A percentile compares a stretch with the other conserved stretches of the same genome.
Evolutionary conservation across 495 filamentous ascomycete species (phyloP).

Genomic region (Peziza echinospora): DNA sequence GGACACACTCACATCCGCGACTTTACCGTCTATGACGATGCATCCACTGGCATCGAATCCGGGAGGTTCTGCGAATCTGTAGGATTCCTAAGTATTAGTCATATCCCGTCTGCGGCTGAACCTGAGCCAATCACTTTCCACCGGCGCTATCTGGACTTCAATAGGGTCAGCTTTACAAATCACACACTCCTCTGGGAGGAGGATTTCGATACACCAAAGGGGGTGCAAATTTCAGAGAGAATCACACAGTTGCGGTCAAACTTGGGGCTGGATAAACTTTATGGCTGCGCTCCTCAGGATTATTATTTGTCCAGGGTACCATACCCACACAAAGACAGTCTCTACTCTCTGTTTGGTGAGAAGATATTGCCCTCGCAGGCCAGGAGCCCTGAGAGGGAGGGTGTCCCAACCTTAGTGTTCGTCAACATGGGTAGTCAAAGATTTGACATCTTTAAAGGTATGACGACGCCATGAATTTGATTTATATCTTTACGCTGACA

Average conservation of each 20-base stretch:
- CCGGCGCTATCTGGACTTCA: constrained; percentile 86
- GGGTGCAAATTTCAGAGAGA: constrained; percentile 45
- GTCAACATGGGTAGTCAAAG: constrained; percentile 77
- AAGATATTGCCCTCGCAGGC: constrained; percentile 46
- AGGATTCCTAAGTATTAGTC: constrained; percentile 71
- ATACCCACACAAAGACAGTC: constrained; percentile 45
- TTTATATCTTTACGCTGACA: background rate
- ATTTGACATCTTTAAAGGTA: constrained; percentile 92
- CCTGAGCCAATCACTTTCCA: constrained; percentile 32
- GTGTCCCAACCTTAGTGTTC: constrained; percentile 44
- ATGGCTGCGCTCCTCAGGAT: constrained; percentile 65
- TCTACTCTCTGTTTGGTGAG: constrained; percentile 62
- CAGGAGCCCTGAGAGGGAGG: constrained; percentile 25
- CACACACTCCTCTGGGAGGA: constrained; percentile 40
- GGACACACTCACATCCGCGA: constrained; percentile 84
- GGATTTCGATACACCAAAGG: constrained; percentile 55
- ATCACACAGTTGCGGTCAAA: constrained; percentile 48
- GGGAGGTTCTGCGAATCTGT: constrained; percentile 98
- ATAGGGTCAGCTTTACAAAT: constrained; percentile 62
- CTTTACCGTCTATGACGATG: constrained; percentile 56
- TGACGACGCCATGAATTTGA: no score
- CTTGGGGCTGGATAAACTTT: constrained; percentile 47
- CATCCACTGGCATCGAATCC: constrained; percentile 62
- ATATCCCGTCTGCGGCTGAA: constrained; percentile 25
- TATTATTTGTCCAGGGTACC: constrained; percentile 58